phyloP scores from a whole-genome alignment of 441 rosid genomes.

The Jatropha multifida region DNA sequence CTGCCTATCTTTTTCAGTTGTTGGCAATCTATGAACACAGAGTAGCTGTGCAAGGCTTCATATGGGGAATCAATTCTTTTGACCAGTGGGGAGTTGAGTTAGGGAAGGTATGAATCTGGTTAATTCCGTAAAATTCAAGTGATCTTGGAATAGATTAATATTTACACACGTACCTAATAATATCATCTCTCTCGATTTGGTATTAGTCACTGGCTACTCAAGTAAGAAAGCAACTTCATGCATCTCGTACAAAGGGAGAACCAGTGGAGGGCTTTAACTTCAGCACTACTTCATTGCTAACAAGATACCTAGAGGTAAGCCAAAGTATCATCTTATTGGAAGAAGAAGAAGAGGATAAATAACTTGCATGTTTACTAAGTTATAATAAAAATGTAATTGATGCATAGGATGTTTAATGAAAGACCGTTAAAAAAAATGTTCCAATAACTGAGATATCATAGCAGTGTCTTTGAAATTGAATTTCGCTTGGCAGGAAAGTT shows the following conservation, averaged over 20 bases:
- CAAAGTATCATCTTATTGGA: conserved; percentile 15
- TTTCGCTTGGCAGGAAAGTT: conserved; percentile 46
- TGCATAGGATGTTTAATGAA: not conserved
- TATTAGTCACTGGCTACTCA: conserved; percentile 74
- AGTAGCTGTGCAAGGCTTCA: conserved; percentile 89
- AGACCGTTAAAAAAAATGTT: not conserved
- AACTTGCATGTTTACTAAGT: no score
- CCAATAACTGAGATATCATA: not conserved
- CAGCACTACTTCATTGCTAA: conserved; percentile 72
- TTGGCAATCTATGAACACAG: conserved; percentile 95
- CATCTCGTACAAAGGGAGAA: conserved; percentile 68
- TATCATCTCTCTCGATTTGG: conserved; percentile 17
- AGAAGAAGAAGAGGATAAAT: conserved; percentile 6
- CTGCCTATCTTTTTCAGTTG: conserved; percentile 45
- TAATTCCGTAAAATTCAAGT: no score
- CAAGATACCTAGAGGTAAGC: conserved; percentile 71
- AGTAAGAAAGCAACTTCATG: conserved; percentile 83
- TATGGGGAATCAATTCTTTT: conserved; percentile 95
- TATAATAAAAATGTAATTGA: not conserved
- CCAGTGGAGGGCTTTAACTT: conserved; percentile 73
- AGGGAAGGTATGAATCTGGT: conserved; percentile 58
- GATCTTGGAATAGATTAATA: not conserved
- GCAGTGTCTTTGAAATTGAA: not conserved
- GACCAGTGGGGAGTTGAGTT: conserved; percentile 99
- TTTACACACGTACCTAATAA: not conserved